Conservation (phyloP, 768 basidiomycete genomes). For the Steccherinum ochraceum region DNA sequence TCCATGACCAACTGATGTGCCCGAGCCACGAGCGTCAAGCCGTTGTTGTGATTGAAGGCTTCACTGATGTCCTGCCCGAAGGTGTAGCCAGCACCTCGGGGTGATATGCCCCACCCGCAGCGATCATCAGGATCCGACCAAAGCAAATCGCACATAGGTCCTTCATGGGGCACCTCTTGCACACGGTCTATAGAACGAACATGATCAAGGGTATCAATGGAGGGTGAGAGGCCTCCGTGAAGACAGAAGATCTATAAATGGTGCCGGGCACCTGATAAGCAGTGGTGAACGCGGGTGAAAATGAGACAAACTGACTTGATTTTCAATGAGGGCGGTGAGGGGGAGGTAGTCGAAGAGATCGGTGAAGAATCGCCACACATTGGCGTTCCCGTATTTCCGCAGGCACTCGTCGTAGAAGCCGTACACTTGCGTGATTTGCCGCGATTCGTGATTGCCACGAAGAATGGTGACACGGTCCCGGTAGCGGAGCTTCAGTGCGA, state of each 20-base stretch:
- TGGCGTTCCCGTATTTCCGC: conserved; percentile 99
- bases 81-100: conserved; percentile 97
- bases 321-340: conserved; percentile 95
- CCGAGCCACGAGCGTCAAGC: conserved; percentile 89
- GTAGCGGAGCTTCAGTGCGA: conserved; percentile 96
- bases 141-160: conserved; percentile 98
- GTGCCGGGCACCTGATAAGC: conserved; percentile 2
- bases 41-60: conserved; percentile 99
- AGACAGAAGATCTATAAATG: conserved; percentile 88
- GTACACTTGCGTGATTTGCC: conserved; percentile 99
- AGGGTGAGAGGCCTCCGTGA: conserved; percentile 95
- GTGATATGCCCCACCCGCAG: conserved; percentile 99
- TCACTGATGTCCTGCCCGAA: conserved; percentile 99
- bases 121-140: conserved; percentile 99
- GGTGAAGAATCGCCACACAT: conserved; percentile 99
- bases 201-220: conserved; percentile 99
- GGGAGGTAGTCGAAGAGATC: conserved; percentile 98
- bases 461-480: conserved; percentile 97
- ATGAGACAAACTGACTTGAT: conserved; percentile 70
- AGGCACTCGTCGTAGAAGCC: conserved; percentile 99
- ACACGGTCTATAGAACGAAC: conserved; percentile 98
- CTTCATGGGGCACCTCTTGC: conserved; percentile 99
- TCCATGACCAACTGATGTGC: conserved; percentile 98
- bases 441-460: conserved; percentile 96
- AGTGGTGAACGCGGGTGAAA: conserved; percentile 1